phyloP scores from a whole-genome alignment of 2,329 filamentous ascomycete genomes.

The Pezicula radicicola region DNA sequence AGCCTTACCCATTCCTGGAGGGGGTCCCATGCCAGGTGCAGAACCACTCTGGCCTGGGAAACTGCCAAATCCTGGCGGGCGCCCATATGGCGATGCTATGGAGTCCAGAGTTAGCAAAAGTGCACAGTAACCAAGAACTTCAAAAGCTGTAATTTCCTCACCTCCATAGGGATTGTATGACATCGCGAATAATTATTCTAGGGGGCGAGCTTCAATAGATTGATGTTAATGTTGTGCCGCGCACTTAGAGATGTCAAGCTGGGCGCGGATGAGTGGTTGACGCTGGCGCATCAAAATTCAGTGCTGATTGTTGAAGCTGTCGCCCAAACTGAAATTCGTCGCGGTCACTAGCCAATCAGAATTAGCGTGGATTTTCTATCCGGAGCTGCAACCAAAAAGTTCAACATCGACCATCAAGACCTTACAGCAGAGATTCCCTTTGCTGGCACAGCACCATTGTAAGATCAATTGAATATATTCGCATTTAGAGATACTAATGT shows the following conservation, averaged over 20 bases:
- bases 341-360: background rate
- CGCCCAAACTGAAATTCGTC: background rate
- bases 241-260: background rate
- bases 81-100: conserved; percentile 54
- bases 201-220: background rate
- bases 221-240: conserved; percentile 1
- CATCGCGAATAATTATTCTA: conserved; percentile 17
- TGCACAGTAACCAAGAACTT: background rate
- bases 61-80: conserved; percentile 68
- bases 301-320: background rate
- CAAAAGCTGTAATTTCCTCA: conserved; percentile 9
- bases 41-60: conserved; percentile 58
- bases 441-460: conserved; percentile 11
- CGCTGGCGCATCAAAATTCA: background rate
- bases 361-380: no score
- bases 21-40: conserved; percentile 69
- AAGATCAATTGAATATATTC: conserved; percentile 9
- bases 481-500: conserved; percentile 2
- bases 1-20: conserved; percentile 76
- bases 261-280: background rate
- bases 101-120: conserved; percentile 8
- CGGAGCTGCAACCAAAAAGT: no score
- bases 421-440: conserved; percentile 3
- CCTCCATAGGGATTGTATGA: conserved; percentile 33
- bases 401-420: no score